Base-by-base conservation (phyloP, 2,329 filamentous ascomycete genomes). In the Coniochaeta pulveracea region DNA sequence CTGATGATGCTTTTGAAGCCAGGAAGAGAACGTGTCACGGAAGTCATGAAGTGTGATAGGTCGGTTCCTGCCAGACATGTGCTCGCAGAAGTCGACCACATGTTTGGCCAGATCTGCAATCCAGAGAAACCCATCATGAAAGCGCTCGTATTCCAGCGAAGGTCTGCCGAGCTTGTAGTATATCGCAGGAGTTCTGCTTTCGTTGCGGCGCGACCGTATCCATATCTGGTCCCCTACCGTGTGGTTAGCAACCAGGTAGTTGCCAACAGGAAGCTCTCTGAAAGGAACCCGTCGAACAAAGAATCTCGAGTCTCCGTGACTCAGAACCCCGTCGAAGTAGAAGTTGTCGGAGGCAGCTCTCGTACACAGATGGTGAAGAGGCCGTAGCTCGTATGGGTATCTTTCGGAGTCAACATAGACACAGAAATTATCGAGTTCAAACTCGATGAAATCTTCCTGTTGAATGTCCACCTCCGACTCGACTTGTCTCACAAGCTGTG, bases 71-170 rank as follows among this genome's bases (percentile, higher is more conserved):
- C 51, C 42, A 3, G 50, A 43, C 37, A 60, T 52, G 8, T 48
- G 32, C 3, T 54, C 50, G 30, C 81, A 58, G 42, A 69, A 91
- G 40, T 86, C 79, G 2, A 86, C 63, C 16, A 81, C 66, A 44
- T 85, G 75, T 47, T 88, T 89, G 0, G 70, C 64, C 1, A 91
- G 57, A 34, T 80, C 66, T 0, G 74, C 78, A 1, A 88, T 53
- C 82, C 82, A 91, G 0, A 76, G 38, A 39, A 85, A 89, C 0
- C 72, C 64, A 0, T 55, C 31, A 37, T 77, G 69, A 43, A 78
- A 86, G 2, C 72, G 56, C 9, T 39, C 40, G 45, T 91, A 93
- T 23, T 76, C 73, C 0, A 40, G 18, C 0, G 73, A 61, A 0
- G 84, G 79, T 0, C 34, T 50, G 3, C 49, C 49, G 0, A 93